Evolutionary conservation across 208 protist genomes (phyloP).

Genomic region (Leishmania tarentolae): DNA sequence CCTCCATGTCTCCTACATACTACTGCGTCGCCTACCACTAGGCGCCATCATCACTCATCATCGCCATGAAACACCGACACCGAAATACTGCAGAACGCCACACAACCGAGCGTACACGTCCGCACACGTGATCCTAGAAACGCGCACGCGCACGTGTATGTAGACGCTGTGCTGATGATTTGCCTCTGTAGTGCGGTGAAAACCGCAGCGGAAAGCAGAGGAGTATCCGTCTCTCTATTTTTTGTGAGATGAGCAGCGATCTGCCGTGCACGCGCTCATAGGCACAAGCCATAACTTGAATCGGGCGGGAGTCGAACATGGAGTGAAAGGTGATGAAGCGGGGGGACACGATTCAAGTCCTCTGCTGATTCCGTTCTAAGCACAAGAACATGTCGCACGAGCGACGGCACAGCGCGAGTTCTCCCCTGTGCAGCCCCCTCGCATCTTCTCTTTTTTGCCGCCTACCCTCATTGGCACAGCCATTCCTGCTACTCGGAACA

Average conservation of each 20-base stretch:
- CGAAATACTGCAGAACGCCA: background rate
- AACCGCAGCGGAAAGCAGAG: background rate
- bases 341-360: too few species aligned
- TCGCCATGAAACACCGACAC: background rate
- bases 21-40: background rate
- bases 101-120: background rate
- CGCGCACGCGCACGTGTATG: slow-evolving; percentile 10
- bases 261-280: too few species aligned
- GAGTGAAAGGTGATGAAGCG: too few species aligned
- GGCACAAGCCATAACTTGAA: too few species aligned
- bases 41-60: too few species aligned
- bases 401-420: too few species aligned
- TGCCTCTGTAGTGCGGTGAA: background rate
- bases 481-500: background rate
- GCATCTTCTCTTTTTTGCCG: background rate
- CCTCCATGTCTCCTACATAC: background rate
- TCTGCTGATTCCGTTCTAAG: background rate
- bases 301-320: too few species aligned
- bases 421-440: background rate
- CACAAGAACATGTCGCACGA: background rate
- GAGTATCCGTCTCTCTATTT: too few species aligned
- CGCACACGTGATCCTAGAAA: background rate
- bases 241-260: too few species aligned
- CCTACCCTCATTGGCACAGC: background rate
- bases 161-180: background rate